Conservation (phyloP, 2,329 filamentous ascomycete species). For the Talaromyces sp. region DNA sequence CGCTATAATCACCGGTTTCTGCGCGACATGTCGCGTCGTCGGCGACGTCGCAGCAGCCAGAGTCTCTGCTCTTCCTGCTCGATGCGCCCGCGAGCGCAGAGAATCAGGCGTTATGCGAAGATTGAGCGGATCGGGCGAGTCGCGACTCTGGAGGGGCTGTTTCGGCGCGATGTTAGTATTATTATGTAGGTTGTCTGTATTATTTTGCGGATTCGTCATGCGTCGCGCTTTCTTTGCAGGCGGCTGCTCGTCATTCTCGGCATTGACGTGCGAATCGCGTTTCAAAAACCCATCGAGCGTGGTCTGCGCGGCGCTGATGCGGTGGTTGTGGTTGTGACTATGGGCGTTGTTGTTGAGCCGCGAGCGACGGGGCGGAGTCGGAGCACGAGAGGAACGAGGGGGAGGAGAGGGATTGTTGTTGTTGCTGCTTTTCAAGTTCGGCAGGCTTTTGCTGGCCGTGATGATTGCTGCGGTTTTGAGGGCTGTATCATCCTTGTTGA, state of each 20-base stretch:
- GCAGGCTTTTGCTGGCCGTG: conserved; percentile 5
- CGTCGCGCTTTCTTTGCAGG: conserved; percentile 9
- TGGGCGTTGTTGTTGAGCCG: not conserved
- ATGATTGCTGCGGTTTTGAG: not conserved
- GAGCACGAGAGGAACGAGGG: not conserved
- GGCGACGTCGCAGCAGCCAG: not conserved
- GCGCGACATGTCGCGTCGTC: conserved; percentile 1
- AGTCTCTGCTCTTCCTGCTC: too few species aligned
- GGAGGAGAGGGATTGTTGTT: not conserved
- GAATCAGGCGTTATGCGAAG: conserved; percentile 15
- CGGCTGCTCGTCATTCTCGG: not conserved
- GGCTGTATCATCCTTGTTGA: not conserved
- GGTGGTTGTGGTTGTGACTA: not conserved
- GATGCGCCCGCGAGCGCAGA: conserved; percentile 1
- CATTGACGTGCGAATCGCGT: not conserved
- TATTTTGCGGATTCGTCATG: not conserved
- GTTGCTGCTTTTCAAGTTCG: not conserved
- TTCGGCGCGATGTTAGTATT: conserved; percentile 4
- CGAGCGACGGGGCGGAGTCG: not conserved
- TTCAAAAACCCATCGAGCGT: conserved; percentile 8
- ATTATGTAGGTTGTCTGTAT: not conserved
- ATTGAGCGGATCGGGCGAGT: conserved; percentile 24
- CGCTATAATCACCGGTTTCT: conserved; percentile 4
- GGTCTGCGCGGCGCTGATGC: conserved; percentile 1
- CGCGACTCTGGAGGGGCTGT: conserved; percentile 17